Evolutionary conservation across 495 filamentous ascomycete genomes (phyloP), one percentile per base, ranked within the genome.

Genomic region (Penicillium nucicola): DNA sequence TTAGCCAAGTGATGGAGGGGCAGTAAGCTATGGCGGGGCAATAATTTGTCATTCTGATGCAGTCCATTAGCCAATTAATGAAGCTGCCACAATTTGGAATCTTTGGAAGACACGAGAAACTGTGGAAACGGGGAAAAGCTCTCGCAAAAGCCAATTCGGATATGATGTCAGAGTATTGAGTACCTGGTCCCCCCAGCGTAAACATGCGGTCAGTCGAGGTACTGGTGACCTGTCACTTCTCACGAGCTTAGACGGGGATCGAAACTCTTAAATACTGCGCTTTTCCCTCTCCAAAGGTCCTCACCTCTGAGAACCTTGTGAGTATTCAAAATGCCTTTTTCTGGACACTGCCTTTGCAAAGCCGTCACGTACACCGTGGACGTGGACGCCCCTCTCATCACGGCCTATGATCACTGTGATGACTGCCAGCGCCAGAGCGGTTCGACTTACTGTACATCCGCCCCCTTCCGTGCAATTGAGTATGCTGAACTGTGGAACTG

Each of bases 381-480:
- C 60, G 62, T 79, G 23, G 79, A 83, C 12, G 56, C 65, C 12
- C 83, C 83, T 34, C 32, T 78, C 45, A 39, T 82, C 52, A 78
- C 77, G 23, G 83, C 74, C 56, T 86, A 86, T 61, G 84, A 87
- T 58, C 84, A 87, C 72, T 87, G 84, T 58, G 84, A 87, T 56
- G 84, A 86, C 64, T 87, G 84, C 75, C 84, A 87, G 63, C 81
- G 84, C 56, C 84, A 87, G 67, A 76, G 71, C 43, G 84, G 84
- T 46, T 85, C 82, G 7, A 84, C 82, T 48, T 87, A 87, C 63
- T 87, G 83, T 86, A 67, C 10, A 59, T 55, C 3, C 11, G 15
- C 3, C 18, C 8, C 13, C 17, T 6, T 14, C 4, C 19, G 1
- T 2, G 20, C n/a, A 3, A 18, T 22, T 25, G 34, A 35, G 22